Evolutionary conservation across 768 basidiomycete species (phyloP).

Genomic region (Sutorius australiensis): DNA sequence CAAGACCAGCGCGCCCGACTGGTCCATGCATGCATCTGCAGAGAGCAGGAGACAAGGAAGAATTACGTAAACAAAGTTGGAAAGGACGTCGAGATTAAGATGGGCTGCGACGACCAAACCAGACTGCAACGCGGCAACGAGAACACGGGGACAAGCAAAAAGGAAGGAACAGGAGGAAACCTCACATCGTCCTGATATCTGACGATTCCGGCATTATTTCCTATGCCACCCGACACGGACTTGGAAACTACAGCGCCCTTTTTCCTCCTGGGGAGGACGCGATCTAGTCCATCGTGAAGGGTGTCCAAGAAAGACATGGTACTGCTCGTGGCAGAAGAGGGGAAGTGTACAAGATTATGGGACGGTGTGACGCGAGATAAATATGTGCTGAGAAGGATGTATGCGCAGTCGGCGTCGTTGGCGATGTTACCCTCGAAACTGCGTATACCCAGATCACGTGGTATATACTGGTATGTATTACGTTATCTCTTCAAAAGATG

Average conservation of each 20-base stretch:
- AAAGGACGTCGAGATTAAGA: slow-evolving; percentile 21
- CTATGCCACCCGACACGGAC: slow-evolving; percentile 53
- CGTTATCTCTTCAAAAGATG: slow-evolving; percentile 37
- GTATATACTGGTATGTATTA: slow-evolving; percentile 10
- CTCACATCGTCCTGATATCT: slow-evolving; percentile 73
- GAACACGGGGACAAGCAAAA: not conserved
- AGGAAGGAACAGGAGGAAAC: slow-evolving; percentile 11
- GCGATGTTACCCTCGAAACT: not conserved
- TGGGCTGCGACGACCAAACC: slow-evolving; percentile 10
- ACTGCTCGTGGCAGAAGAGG: not conserved
- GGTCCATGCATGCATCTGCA: slow-evolving; percentile 35
- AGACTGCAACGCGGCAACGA: slow-evolving; percentile 16
- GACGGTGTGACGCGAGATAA: not conserved
- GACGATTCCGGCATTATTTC: slow-evolving; percentile 54
- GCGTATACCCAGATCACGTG: slow-evolving; percentile 19
- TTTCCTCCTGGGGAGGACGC: slow-evolving; percentile 24
- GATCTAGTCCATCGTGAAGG: slow-evolving; percentile 30
- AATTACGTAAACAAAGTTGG: slow-evolving; percentile 34
- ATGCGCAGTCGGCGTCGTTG: slow-evolving; percentile 9
- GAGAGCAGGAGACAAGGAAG: slow-evolving; percentile 20
- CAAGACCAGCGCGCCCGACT: slow-evolving; percentile 51
- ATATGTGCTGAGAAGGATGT: slow-evolving; percentile 11
- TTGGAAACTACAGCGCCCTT: slow-evolving; percentile 23
- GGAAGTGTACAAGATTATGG: not conserved
- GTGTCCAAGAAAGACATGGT: slow-evolving; percentile 30